A percentile compares a stretch with the other conserved stretches of the same genome.
These are phyloP conservation scores for Candida smagusa DNA, from an alignment of 1,139 yeast species.

Conservation along the genomic window DNA sequence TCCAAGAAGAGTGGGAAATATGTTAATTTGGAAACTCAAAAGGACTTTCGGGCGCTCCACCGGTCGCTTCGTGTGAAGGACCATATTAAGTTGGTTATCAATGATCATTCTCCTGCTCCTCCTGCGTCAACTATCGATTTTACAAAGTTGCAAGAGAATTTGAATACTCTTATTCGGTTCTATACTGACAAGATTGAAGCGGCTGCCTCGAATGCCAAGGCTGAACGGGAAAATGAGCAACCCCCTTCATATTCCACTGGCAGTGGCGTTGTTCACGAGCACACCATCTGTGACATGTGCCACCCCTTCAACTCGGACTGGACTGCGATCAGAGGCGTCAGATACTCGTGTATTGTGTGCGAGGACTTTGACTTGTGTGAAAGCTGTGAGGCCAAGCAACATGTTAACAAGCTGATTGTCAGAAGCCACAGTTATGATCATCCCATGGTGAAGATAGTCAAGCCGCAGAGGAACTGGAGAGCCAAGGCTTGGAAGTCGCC, in stretches of 20 bases:
- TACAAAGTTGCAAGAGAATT: not conserved
- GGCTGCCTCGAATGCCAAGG: conserved; percentile 1
- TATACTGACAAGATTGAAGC: conserved; percentile 5
- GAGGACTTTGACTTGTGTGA: conserved; percentile 56
- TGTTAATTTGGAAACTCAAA: conserved; percentile 33
- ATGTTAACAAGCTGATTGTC: conserved; percentile 8
- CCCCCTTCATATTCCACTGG: conserved; percentile 2
- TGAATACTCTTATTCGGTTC: conserved; percentile 3
- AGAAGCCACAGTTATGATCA: conserved; percentile 27
- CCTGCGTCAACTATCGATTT: conserved; percentile 2
- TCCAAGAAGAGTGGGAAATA: conserved; percentile 43
- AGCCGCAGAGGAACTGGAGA: conserved; percentile 13
- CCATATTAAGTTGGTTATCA: conserved; percentile 29
- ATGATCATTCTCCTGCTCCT: conserved; percentile 15
- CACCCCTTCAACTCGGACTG: conserved; percentile 15
- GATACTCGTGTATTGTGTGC: conserved; percentile 57
- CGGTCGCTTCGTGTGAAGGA: conserved; percentile 48
- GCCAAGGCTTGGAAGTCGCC: not conserved
- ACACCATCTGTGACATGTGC: conserved; percentile 43
- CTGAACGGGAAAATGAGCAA: conserved; percentile 2
- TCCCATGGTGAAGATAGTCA: conserved; percentile 29
- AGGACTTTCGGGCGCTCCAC: conserved; percentile 44
- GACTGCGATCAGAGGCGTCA: conserved; percentile 42
- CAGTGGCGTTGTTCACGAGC: conserved; percentile 35
- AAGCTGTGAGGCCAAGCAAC: conserved; percentile 37